These are phyloP conservation scores for Trametes cingulata DNA, from an alignment of 768 basidiomycete genomes.

Conservation along the genomic window DNA sequence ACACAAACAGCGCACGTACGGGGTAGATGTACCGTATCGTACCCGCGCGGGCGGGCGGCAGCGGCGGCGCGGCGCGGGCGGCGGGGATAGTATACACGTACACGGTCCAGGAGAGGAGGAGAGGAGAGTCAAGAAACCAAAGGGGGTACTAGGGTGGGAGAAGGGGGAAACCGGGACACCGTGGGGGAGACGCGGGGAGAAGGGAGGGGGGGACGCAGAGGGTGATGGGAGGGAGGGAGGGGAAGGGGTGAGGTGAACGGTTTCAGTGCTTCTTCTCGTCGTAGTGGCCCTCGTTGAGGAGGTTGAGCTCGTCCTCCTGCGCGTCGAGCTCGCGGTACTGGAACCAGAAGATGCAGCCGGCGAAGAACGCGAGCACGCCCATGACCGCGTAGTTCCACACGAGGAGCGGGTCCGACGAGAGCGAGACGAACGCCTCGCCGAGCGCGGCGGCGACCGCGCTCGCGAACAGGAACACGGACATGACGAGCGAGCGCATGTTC, in stretches of 20 bases:
- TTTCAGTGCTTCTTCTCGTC: conserved; percentile 23
- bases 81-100: not conserved
- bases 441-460: conserved; percentile 61
- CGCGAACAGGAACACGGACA: conserved; percentile 49
- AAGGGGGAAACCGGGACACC: too few species aligned
- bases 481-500: conserved; percentile 87
- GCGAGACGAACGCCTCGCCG: conserved; percentile 70
- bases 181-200: too few species aligned
- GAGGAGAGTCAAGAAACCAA: not conserved
- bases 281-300: conserved; percentile 43
- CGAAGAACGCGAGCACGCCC: conserved; percentile 52
- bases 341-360: conserved; percentile 56
- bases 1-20: not conserved
- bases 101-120: not conserved
- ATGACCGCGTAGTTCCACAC: conserved; percentile 74
- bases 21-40: not conserved
- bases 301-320: conserved; percentile 65
- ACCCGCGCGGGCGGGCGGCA: not conserved
- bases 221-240: not conserved
- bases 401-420: conserved; percentile 70
- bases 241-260: not conserved
- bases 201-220: not conserved
- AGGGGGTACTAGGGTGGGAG: too few species aligned
- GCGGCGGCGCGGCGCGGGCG: not conserved
- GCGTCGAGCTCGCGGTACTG: conserved; percentile 57